Percentiles rank a stretch among this genome's conserved stretches.
phyloP scores from a whole-genome alignment of 2,329 filamentous ascomycete species.

The Hypomyces perniciosus region DNA sequence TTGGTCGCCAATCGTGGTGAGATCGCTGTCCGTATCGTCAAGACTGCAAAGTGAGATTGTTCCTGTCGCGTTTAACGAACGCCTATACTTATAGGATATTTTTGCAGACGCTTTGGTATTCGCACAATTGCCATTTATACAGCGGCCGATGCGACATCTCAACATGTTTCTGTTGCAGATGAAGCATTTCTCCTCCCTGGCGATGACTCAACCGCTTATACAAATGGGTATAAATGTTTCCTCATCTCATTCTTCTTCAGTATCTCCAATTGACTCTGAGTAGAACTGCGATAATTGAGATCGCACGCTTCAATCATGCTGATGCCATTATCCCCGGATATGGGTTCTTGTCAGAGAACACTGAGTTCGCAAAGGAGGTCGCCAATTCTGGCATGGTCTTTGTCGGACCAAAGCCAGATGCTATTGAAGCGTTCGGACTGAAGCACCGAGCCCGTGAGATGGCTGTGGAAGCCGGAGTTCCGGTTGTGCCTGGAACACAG shows the following conservation, averaged over 20 bases:
- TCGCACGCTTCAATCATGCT: conserved; percentile 42
- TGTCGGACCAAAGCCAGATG: conserved; percentile 49
- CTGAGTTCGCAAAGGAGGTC: conserved; percentile 51
- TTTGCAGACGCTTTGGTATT: conserved; percentile 44
- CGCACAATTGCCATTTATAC: conserved; percentile 67
- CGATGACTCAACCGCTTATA: background rate
- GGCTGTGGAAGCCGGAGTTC: conserved; percentile 25
- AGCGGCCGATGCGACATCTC: conserved; percentile 52
- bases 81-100: background rate
- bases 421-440: conserved; percentile 32
- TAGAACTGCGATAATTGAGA: background rate
- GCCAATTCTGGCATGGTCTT: conserved; percentile 50
- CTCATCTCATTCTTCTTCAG: background rate
- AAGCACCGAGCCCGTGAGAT: conserved; percentile 34
- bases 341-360: conserved; percentile 60
- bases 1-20: conserved; percentile 69
- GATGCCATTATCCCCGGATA: conserved; percentile 62
- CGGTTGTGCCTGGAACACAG: conserved; percentile 29
- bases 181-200: conserved; percentile 59
- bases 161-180: conserved; percentile 64
- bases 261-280: background rate
- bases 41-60: background rate
- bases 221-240: background rate
- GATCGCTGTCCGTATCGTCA: conserved; percentile 64
- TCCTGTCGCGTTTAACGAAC: background rate